A percentile compares a stretch with the other conserved stretches of the same genome.
Evolutionary conservation across 2,329 filamentous ascomycete species (phyloP).

Genomic region (Trematosphaeria pertusa): DNA sequence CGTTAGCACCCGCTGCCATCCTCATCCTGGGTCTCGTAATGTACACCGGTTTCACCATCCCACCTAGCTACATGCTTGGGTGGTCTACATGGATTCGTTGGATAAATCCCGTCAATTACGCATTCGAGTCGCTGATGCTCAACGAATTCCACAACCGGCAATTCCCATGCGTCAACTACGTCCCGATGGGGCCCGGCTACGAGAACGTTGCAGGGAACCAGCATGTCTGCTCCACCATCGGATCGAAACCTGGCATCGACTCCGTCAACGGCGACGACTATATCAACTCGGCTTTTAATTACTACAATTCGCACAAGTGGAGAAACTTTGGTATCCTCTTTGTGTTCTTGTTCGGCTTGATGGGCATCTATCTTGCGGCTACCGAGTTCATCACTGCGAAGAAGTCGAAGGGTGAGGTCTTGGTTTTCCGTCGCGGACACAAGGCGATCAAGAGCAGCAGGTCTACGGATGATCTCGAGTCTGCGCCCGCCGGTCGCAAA

Average conservation of each 20-base stretch:
- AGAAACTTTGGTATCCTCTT: conserved; percentile 56
- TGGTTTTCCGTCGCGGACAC: conserved; percentile 58
- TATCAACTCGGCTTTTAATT: conserved; percentile 43
- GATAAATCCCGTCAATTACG: conserved; percentile 78
- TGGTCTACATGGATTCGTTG: conserved; percentile 89
- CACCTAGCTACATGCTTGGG: conserved; percentile 69
- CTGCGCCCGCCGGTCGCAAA: conserved; percentile 35
- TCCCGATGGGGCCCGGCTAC: conserved; percentile 54
- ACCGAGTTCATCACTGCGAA: conserved; percentile 57
- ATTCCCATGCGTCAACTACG: conserved; percentile 59
- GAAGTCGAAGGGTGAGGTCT: conserved; percentile 60
- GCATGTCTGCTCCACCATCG: conserved; percentile 51
- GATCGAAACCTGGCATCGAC: conserved; percentile 47
- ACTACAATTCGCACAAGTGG: conserved; percentile 52
- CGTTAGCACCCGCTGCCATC: conserved; percentile 63
- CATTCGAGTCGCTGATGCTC: conserved; percentile 80
- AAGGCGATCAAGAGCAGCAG: conserved; percentile 59
- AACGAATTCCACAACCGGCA: conserved; percentile 78
- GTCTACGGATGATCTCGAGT: conserved; percentile 51
- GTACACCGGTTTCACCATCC: conserved; percentile 70
- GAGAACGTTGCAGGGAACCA: conserved; percentile 35
- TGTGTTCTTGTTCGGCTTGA: conserved; percentile 53
- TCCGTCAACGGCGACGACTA: conserved; percentile 50
- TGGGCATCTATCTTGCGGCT: conserved; percentile 51
- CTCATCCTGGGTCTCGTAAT: conserved; percentile 71